Evolutionary conservation across 345 rosid genomes (phyloP).

Genomic region (Gynandropsis gynandra): DNA sequence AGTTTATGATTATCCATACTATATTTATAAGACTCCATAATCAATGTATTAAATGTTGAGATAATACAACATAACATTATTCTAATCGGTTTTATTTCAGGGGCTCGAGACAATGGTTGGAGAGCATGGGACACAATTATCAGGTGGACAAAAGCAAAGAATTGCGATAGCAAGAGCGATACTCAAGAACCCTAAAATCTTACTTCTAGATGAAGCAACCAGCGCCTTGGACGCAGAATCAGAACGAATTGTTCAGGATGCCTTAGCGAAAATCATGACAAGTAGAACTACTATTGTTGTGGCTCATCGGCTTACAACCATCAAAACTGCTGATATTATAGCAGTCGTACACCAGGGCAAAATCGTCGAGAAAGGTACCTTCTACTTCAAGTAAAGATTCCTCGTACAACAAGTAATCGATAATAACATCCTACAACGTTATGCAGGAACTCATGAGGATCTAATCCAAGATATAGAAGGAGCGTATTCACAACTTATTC

Average conservation of each 20-base stretch:
- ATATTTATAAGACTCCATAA: no score
- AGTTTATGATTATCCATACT: no score
- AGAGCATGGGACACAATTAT: constrained; percentile 44
- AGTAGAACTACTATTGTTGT: constrained; percentile 39
- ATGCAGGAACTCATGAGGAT: constrained; percentile 37
- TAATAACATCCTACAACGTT: not conserved
- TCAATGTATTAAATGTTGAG: no score
- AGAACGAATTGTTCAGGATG: constrained; percentile 44
- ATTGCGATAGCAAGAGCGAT: constrained; percentile 70
- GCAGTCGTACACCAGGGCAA: constrained; percentile 45
- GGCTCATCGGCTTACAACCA: constrained; percentile 41
- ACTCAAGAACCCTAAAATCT: constrained; percentile 60
- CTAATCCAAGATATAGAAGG: constrained; percentile 47
- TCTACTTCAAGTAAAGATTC: no score
- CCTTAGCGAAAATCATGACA: constrained; percentile 32
- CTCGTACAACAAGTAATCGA: not conserved
- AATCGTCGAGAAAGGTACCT: constrained; percentile 44
- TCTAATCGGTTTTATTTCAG: constrained; percentile 3
- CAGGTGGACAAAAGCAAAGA: constrained; percentile 68
- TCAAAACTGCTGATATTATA: constrained; percentile 40
- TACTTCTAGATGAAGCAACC: constrained; percentile 78
- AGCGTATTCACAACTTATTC: constrained; percentile 50
- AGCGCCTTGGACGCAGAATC: constrained; percentile 56
- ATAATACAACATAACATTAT: not conserved
- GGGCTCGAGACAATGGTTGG: constrained; percentile 43